Conservation (phyloP, 305 asterid species). For the Coffea humblotiana region DNA sequence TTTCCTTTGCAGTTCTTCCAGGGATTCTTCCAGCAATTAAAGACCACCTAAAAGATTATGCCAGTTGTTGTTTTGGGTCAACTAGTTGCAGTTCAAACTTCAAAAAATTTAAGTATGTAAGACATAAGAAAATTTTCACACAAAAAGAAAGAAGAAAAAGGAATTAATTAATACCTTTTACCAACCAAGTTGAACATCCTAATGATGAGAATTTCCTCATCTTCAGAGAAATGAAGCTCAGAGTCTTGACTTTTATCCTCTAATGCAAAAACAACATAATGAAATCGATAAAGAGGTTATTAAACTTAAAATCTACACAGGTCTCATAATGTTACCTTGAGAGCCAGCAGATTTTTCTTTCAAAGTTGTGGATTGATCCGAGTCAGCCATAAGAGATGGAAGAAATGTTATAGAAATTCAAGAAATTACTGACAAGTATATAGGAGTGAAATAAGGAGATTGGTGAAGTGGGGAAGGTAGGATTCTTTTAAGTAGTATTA, state of each 20-base stretch:
- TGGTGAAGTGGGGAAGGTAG: neutral
- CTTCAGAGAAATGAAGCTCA: slow-evolving; percentile 41
- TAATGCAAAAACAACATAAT: slow-evolving; percentile 17
- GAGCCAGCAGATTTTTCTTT: slow-evolving; percentile 9
- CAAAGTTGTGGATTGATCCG: slow-evolving; percentile 17
- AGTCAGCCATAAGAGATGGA: slow-evolving; percentile 29
- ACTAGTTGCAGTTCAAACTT: neutral
- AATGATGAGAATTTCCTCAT: slow-evolving; percentile 55
- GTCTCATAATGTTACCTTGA: slow-evolving; percentile 29
- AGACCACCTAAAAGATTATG: slow-evolving; percentile 39
- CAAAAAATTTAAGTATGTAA: neutral
- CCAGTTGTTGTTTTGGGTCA: neutral
- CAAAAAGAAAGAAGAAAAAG: neutral
- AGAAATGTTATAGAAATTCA: slow-evolving; percentile 13
- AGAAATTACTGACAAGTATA: neutral
- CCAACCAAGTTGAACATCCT: slow-evolving; percentile 59
- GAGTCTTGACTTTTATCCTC: slow-evolving; percentile 27
- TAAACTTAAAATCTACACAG: neutral
- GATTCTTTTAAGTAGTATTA: neutral
- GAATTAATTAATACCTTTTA: slow-evolving; percentile 34
- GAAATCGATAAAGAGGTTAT: neutral
- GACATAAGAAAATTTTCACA: neutral
- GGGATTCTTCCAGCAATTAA: slow-evolving; percentile 67
- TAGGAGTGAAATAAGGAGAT: neutral
- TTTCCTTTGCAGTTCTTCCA: slow-evolving; percentile 60